Base-by-base conservation (phyloP, 148 eudicot genomes). In the Nyssa sinensis region DNA sequence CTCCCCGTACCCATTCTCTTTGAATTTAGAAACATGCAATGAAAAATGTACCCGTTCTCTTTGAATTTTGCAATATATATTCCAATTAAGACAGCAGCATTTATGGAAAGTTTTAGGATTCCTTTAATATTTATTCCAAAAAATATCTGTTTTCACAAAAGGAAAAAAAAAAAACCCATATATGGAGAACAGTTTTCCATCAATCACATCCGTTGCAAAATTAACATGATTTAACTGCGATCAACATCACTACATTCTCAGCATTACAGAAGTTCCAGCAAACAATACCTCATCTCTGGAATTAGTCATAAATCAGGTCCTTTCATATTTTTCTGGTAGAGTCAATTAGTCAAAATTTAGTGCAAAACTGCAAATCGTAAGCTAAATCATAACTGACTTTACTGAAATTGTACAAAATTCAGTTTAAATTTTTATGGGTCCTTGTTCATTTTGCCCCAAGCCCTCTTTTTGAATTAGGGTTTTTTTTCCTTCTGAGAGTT, bases 371-470 rank as follows among this genome's bases (percentile, higher is more conserved):
- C 29, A 41, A 29, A 29, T 63, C 34, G 3, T 16, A 23, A 65
- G 5, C 64, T 31, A 55, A 34, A 34, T 51, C 12, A 51, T 33
- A 19, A 31, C n/a, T 34, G 14, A 17, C 16, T 55, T 74, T 51
- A 23, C 37, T n/a, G n/a, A 70, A 70, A 70, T 51, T 32, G 62
- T n/a, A 47, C 31, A 66, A 60, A 41, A 61, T 41, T 44, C 30
- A 24, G 23, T 17, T 68, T 33, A 57, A 58, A 41, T 16, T 41
- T 9, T 55, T 32, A 41, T 39, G 66, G 64, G 41, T 74, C 37
- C 19, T 14, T 62, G 62, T 49, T 64, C 68, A 37, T 23, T 77
- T 35, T 71, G 44, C 3, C 64, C 70, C 78, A 81, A 62, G 57
- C 59, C 51, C 63, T 41, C 33, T 63, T 47, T 13, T 44, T 14